phyloP scores from a whole-genome alignment of 129 eudicot genomes.

The Silybum marianum region DNA sequence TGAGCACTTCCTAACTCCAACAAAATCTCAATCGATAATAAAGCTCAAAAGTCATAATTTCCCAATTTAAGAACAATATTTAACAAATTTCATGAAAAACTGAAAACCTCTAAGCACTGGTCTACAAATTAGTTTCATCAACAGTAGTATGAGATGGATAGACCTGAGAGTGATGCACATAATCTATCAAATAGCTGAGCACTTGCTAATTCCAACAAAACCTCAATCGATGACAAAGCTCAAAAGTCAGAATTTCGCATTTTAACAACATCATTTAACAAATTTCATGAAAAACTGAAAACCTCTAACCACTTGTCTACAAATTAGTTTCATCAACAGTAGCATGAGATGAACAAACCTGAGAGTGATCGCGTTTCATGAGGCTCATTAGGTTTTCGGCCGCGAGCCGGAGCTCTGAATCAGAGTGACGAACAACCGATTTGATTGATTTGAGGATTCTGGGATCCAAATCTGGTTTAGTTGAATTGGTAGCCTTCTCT shows the following conservation, averaged over 20 bases:
- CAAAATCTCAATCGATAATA: not conserved
- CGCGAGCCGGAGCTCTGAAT: conserved; percentile 83
- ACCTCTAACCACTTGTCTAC: not conserved
- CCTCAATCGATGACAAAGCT: not conserved
- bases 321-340: conserved; percentile 14
- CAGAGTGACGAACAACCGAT: conserved; percentile 72
- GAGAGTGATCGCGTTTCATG: conserved; percentile 96
- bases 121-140: conserved; percentile 12
- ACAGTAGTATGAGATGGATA: not conserved
- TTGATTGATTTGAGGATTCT: conserved; percentile 89
- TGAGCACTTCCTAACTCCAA: not conserved
- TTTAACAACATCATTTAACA: not conserved
- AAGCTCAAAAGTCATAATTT: not conserved
- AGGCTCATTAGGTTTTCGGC: conserved; percentile 70
- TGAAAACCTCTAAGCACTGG: not conserved
- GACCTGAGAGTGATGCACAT: conserved; percentile 81
- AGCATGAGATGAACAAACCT: conserved; percentile 44
- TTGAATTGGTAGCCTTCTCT: conserved; percentile 87
- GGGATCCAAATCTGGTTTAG: conserved; percentile 73
- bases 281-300: not conserved
- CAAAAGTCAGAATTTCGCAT: not conserved
- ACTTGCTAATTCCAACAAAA: not conserved
- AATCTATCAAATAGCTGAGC: not conserved
- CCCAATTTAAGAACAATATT: not conserved
- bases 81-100: not conserved